phyloP scores from a whole-genome alignment of 768 basidiomycete genomes.

The Tephrocybe rancida region DNA sequence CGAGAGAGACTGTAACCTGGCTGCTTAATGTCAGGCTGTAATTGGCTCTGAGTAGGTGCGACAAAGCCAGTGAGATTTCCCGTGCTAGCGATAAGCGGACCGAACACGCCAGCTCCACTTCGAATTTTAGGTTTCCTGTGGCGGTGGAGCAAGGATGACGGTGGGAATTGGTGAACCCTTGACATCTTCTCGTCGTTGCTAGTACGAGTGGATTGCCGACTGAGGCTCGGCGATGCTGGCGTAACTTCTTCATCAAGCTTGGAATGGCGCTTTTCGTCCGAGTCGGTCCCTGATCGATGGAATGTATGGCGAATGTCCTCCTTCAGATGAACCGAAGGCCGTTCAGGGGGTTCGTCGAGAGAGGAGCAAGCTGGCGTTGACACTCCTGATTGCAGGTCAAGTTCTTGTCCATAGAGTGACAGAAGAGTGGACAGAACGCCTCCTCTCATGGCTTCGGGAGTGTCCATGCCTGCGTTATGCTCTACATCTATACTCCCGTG shows the following conservation, averaged over 20 bases:
- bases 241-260: background rate
- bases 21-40: conserved; percentile 60
- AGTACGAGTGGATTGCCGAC: background rate
- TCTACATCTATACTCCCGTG: conserved; percentile 23
- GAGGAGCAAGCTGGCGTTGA: conserved; percentile 19
- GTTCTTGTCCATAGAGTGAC: conserved; percentile 55
- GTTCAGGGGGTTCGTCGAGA: background rate
- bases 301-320: background rate
- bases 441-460: conserved; percentile 29
- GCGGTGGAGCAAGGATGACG: conserved; percentile 4
- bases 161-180: background rate
- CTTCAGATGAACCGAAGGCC: background rate
- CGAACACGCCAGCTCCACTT: conserved; percentile 65
- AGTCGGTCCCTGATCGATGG: background rate
- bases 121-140: conserved; percentile 33
- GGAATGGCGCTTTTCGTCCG: background rate
- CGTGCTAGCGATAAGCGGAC: conserved; percentile 71
- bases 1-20: conserved; percentile 71
- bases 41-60: conserved; percentile 48
- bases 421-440: conserved; percentile 71
- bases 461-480: conserved; percentile 15
- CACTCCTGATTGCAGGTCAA: conserved; percentile 14
- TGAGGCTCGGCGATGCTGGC: conserved; percentile 3
- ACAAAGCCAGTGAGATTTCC: conserved; percentile 65
- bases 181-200: conserved; percentile 1